Conservation (phyloP, 768 basidiomycete genomes). For the Suillus decipiens region DNA sequence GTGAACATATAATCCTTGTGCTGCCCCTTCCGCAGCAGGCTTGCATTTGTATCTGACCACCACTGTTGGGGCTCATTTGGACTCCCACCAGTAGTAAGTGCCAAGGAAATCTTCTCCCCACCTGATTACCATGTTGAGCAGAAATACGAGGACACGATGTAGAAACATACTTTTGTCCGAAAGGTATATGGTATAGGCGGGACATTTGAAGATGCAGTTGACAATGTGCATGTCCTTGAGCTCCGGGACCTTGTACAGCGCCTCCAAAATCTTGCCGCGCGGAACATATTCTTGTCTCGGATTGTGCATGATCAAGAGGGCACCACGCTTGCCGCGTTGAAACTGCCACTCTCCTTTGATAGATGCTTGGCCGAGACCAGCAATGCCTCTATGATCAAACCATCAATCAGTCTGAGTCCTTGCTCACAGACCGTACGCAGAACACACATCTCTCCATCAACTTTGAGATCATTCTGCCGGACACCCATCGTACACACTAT, state of each 20-base stretch:
- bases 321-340: slow-evolving; percentile 23
- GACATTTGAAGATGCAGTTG: slow-evolving; percentile 27
- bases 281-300: slow-evolving; percentile 26
- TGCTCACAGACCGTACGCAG: background rate
- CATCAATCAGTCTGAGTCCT: background rate
- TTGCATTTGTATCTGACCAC: background rate
- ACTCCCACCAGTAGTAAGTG: slow-evolving; percentile 7
- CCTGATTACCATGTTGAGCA: slow-evolving; percentile 3
- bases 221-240: slow-evolving; percentile 28
- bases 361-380: slow-evolving; percentile 25
- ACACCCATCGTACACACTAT: slow-evolving; percentile 25
- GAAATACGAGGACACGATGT: background rate
- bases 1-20: slow-evolving; percentile 13
- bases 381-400: background rate
- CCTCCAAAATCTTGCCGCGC: slow-evolving; percentile 15
- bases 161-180: slow-evolving; percentile 18
- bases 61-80: background rate
- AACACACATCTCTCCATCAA: slow-evolving; percentile 5
- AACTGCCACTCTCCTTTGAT: slow-evolving; percentile 33
- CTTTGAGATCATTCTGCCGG: slow-evolving; percentile 14
- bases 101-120: slow-evolving; percentile 17
- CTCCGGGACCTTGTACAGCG: slow-evolving; percentile 17
- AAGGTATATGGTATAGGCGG: slow-evolving; percentile 28
- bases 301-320: slow-evolving; percentile 29
- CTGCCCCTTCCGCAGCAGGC: slow-evolving; percentile 9